phyloP scores from a whole-genome alignment of 2,329 filamentous ascomycete genomes.

The Daldinia sp. region DNA sequence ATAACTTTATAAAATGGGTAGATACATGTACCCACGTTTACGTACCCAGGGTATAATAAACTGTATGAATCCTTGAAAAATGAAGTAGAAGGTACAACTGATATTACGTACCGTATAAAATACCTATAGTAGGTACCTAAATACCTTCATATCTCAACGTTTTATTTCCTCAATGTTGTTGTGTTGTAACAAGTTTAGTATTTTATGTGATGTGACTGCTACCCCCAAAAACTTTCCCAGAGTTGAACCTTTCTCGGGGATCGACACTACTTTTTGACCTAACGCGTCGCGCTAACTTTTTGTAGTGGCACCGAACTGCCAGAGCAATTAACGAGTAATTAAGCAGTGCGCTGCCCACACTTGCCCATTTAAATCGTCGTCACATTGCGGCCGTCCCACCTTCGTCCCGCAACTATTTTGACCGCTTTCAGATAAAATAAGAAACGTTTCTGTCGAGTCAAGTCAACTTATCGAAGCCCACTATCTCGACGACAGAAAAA shows the following conservation, averaged over 20 bases:
- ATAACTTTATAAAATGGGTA: background rate
- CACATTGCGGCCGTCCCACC: conserved; percentile 1
- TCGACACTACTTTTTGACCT: conserved; percentile 14
- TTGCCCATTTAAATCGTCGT: conserved; percentile 4
- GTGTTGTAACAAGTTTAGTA: background rate
- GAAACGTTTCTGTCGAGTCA: conserved; percentile 34
- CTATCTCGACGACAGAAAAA: conserved; percentile 8
- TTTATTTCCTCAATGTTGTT: background rate
- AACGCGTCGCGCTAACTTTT: conserved; percentile 30
- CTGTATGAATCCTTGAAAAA: background rate
- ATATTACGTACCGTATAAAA: background rate
- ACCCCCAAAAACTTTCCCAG: background rate
- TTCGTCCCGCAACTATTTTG: conserved; percentile 26
- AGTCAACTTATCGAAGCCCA: conserved; percentile 10
- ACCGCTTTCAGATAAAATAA: conserved; percentile 39
- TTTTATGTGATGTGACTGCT: conserved; percentile 3
- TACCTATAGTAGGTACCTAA: background rate
- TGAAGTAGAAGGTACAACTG: background rate
- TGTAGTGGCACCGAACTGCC: background rate
- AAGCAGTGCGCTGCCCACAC: conserved; percentile 7
- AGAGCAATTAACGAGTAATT: background rate
- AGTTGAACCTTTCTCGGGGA: conserved; percentile 12
- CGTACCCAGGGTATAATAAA: background rate
- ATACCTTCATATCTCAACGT: background rate
- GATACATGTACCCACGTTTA: background rate